Percentiles rank a stretch among this genome's conserved stretches.
phyloP scores from a whole-genome alignment of 202 grass and related monocot species.

The Hordeum pubiflorum region DNA sequence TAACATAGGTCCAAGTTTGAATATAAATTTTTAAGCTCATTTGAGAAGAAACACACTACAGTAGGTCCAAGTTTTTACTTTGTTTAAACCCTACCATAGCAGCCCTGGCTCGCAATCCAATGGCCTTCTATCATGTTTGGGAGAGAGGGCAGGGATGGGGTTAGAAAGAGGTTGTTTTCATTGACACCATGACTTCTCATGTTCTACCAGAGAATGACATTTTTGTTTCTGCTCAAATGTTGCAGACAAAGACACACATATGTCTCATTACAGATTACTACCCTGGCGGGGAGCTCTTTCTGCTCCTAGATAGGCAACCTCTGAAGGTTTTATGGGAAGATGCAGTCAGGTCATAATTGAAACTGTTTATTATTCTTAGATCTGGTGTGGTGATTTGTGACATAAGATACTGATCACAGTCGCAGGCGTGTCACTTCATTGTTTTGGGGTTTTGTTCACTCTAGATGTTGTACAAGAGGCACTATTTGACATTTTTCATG shows the following conservation, averaged over 20 bases:
- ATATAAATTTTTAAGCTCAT: not conserved
- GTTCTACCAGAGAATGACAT: not conserved
- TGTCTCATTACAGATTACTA: slow-evolving; percentile 87
- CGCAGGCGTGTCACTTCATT: not conserved
- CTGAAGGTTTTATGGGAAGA: slow-evolving; percentile 71
- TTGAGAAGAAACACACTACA: slow-evolving; percentile 2
- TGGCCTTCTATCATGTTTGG: not conserved
- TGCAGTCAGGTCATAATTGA: slow-evolving; percentile 59
- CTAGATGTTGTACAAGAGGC: not conserved
- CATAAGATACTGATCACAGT: not conserved
- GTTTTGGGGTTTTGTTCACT: not conserved
- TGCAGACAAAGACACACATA: slow-evolving; percentile 85
- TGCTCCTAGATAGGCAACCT: slow-evolving; percentile 72
- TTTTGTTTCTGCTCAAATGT: slow-evolving; percentile 19
- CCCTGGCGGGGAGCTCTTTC: slow-evolving; percentile 82
- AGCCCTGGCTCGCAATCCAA: not conserved
- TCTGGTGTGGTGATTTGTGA: not conserved
- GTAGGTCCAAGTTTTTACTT: not conserved
- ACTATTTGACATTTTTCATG: slow-evolving; percentile 5
- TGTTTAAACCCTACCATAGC: not conserved
- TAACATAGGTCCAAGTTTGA: not conserved
- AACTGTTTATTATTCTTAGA: slow-evolving; percentile 16
- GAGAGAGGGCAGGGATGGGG: not conserved
- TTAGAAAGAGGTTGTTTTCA: not conserved
- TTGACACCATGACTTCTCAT: not conserved